phyloP scores from a whole-genome alignment of 306 rosid genomes.

The Acacia crassicarpa region DNA sequence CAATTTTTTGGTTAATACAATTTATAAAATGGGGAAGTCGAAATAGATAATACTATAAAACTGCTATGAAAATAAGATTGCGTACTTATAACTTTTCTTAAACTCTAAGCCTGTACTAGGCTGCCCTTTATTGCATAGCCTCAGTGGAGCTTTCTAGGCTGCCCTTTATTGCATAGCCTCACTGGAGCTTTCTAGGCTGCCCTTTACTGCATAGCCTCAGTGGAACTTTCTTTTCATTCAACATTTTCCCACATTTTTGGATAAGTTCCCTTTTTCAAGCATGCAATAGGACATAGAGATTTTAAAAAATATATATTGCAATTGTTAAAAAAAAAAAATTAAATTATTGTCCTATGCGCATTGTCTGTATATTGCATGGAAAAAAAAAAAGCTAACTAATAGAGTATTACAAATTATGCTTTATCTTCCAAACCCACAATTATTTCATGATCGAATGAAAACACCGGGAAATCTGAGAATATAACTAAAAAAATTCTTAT shows the following conservation, averaged over 20 bases:
- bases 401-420: background rate
- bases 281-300: background rate
- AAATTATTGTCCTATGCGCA: background rate
- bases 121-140: no score
- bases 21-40: background rate
- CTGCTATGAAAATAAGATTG: no score
- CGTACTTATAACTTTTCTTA: no score
- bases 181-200: no score
- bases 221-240: background rate
- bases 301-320: background rate
- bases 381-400: background rate
- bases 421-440: background rate
- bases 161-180: no score
- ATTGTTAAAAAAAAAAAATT: background rate
- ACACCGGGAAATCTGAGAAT: background rate
- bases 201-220: no score
- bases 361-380: background rate
- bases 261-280: background rate
- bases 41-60: no score
- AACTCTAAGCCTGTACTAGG: no score
- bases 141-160: no score
- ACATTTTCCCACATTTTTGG: background rate
- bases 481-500: slow-evolving; percentile 29
- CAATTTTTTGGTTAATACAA: no score
- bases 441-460: background rate